phyloP scores from a whole-genome alignment of 805 yeast genomes.

The Henningerozyma blattae region DNA sequence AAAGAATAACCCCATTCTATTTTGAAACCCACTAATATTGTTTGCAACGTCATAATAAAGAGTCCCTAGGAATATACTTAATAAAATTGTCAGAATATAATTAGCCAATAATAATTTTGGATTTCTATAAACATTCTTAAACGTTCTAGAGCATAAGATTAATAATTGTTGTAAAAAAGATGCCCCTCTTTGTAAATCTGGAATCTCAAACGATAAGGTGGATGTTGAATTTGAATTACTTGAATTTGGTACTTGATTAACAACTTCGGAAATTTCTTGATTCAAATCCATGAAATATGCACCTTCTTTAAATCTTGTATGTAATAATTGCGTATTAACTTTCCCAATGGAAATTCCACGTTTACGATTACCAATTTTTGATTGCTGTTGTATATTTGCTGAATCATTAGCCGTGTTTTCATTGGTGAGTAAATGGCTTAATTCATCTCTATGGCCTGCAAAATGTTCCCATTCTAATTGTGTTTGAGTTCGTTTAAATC shows the following conservation, averaged over 20 bases:
- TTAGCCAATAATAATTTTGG: conserved; percentile 83
- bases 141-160: conserved; percentile 76
- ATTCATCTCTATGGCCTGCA: conserved; percentile 71
- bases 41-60: conserved; percentile 73
- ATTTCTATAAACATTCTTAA: conserved; percentile 84
- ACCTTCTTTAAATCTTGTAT: conserved; percentile 24
- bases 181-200: conserved; percentile 30
- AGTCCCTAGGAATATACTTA: conserved; percentile 78
- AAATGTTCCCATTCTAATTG: conserved; percentile 81
- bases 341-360: conserved; percentile 6
- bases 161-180: conserved; percentile 49
- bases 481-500: conserved; percentile 30
- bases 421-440: conserved; percentile 25
- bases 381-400: background rate
- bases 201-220: conserved; percentile 3
- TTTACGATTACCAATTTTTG: conserved; percentile 1
- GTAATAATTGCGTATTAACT: conserved; percentile 12
- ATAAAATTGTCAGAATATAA: conserved; percentile 59
- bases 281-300: conserved; percentile 19
- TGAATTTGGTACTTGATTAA: background rate
- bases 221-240: conserved; percentile 2
- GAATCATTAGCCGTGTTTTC: too few species aligned
- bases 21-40: conserved; percentile 94
- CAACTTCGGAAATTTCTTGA: conserved; percentile 19
- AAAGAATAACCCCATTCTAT: conserved; percentile 86